Evolutionary conservation across 371 early-diverging fungal genomes (phyloP), one percentile per base, ranked within the genome.

Genomic region (Rhizopus delemar): DNA sequence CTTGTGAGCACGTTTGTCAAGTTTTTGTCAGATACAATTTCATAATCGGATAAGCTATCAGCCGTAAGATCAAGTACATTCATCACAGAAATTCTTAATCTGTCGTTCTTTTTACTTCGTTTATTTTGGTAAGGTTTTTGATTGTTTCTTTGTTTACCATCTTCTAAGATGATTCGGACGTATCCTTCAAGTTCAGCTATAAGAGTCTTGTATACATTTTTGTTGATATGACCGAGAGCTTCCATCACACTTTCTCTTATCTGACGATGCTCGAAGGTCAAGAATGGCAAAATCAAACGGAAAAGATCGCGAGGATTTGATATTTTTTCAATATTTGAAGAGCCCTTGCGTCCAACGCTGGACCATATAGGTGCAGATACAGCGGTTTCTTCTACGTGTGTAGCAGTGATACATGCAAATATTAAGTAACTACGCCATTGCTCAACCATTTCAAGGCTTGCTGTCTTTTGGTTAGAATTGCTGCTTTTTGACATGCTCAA

Each of bases 371-470:
- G 62, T 13, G 58, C 6, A 4, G 70, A 56, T 9, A 58, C 57
- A 0, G 70, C 57, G 0, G 68, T 58, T 34, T 65, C 59, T 29
- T 69, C 70, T 0, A 75, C 60, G 5, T 68, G 68, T 1, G 79
- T 71, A 36, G 85, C 83, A 3, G 86, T 89, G 12, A 86, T 80
- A 57, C 88, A 87, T 7, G 83, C 84, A 71, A 89, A 90, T 3
- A 83, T 75, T 6, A 92, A 70, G 66, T 90, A 90, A 3, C 85
- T 79, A 29, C 84, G 77, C 92, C 92, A 94, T 65, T 94, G 91
- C 7, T 86, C 88, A 39, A 94, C 79, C 28, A 89, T 71, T 41
- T 85, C 86, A 16, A 73, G 72, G 12, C 81, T 83, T 5, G 82
- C 86, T 5, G 78, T 59, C 34, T 76, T 74, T 50, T 70, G 71